Evolutionary conservation across 331 rosid species (phyloP).

Genomic region (Saraca asoca): DNA sequence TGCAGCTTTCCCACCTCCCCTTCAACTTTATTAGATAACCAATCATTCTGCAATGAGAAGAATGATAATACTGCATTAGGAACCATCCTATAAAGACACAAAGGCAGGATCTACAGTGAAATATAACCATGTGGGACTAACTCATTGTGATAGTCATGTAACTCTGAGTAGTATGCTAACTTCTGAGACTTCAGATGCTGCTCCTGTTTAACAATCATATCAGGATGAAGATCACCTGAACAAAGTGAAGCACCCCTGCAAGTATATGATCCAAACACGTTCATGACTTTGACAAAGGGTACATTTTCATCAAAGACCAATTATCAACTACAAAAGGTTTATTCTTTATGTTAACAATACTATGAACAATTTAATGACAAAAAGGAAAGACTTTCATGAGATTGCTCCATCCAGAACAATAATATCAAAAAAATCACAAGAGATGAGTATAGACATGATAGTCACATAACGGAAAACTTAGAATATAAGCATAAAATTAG

Average conservation of each 20-base stretch:
- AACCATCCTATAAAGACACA: slow-evolving; percentile 26
- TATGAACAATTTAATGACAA: too few species aligned
- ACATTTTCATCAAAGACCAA: slow-evolving; percentile 29
- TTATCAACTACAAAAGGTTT: background rate
- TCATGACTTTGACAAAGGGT: slow-evolving; percentile 29
- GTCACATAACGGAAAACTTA: too few species aligned
- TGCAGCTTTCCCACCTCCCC: slow-evolving; percentile 65
- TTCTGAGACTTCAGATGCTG: slow-evolving; percentile 56
- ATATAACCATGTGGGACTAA: slow-evolving; percentile 43
- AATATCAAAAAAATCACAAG: too few species aligned
- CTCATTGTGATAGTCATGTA: slow-evolving; percentile 81
- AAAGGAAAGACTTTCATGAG: too few species aligned
- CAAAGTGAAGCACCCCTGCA: slow-evolving; percentile 88
- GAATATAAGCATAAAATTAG: too few species aligned
- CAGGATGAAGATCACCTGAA: slow-evolving; percentile 91
- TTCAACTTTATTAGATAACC: slow-evolving; percentile 64
- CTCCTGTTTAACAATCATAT: slow-evolving; percentile 58
- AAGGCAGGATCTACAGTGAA: slow-evolving; percentile 6
- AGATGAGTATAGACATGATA: too few species aligned
- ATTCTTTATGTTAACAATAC: slow-evolving; percentile 9
- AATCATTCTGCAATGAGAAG: slow-evolving; percentile 71
- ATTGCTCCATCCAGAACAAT: too few species aligned
- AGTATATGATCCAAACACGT: slow-evolving; percentile 37
- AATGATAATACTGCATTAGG: slow-evolving; percentile 20
- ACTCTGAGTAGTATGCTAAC: slow-evolving; percentile 56